Evolutionary conservation across 1,284 basidiomycete species (phyloP).

Genomic region (Rhodotorula sp.): DNA sequence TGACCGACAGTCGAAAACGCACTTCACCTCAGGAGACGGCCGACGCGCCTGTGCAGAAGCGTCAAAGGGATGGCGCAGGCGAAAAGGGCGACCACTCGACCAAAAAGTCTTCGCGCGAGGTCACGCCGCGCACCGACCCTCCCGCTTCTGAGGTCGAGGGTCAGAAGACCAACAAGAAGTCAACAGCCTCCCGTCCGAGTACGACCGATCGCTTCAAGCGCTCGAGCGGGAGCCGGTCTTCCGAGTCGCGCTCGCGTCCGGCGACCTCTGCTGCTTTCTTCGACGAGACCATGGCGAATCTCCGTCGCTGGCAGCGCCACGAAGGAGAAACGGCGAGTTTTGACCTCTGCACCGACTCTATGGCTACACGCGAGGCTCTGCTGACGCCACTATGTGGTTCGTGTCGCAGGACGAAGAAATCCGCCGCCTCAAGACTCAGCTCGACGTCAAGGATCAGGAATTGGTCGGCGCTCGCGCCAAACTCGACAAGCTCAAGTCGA

Average conservation of each 20-base stretch:
- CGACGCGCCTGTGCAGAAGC: no score
- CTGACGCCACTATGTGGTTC: background rate
- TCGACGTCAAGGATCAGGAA: background rate
- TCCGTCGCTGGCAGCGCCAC: background rate
- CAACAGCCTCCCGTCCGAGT: no score
- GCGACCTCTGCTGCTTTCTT: background rate
- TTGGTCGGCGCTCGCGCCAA: background rate
- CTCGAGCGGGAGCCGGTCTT: background rate
- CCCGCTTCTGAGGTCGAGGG: no score
- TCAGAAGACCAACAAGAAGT: background rate
- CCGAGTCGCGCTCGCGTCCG: background rate
- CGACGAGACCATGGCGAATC: background rate
- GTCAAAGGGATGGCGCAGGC: no score
- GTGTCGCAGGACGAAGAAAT: background rate
- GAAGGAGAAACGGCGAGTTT: background rate
- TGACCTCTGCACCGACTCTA: rapidly evolving
- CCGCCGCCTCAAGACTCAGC: background rate
- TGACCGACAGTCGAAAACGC: no score
- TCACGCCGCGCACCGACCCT: no score
- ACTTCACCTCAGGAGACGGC: no score
- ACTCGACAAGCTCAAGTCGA: slow-evolving; percentile 8
- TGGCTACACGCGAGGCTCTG: background rate
- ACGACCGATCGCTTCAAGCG: background rate
- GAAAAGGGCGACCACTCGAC: no score
- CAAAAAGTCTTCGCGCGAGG: no score